Percentiles rank a stretch among this genome's conserved stretches.
These are phyloP conservation scores for Trichosanthes cucumerina DNA, from an alignment of 306 rosid genomes.

Conservation along the genomic window DNA sequence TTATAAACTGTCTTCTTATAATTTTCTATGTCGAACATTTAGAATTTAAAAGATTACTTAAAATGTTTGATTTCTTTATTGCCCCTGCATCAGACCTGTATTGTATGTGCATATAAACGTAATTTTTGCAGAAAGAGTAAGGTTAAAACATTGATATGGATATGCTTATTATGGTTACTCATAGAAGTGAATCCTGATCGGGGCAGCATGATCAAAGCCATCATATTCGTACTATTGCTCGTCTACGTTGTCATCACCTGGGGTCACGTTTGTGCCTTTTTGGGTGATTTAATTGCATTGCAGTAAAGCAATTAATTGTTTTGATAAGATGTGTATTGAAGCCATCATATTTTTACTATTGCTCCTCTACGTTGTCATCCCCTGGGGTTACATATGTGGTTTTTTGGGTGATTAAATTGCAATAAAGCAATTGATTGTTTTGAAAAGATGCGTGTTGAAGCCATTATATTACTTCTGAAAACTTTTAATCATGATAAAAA, in stretches of 20 bases:
- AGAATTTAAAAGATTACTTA: background rate
- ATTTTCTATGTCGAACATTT: background rate
- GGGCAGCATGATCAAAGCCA: conserved; percentile 1
- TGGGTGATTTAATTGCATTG: conserved; percentile 2
- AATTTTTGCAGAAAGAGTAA: conserved; percentile 1
- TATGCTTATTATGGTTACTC: background rate
- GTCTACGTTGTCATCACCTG: conserved; percentile 1
- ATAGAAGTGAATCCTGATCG: background rate
- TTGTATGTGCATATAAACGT: background rate
- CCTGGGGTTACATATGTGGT: background rate
- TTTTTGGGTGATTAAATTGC: conserved; percentile 4
- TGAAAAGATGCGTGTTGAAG: background rate
- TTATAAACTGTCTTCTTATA: background rate
- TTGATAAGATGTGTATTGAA: background rate
- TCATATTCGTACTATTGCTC: conserved; percentile 7
- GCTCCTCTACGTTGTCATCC: conserved; percentile 3
- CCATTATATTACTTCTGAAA: background rate
- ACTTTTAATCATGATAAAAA: background rate
- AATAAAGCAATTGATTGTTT: background rate
- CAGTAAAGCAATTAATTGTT: background rate
- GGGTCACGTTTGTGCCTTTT: background rate
- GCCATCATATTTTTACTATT: conserved; percentile 1
- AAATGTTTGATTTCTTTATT: background rate
- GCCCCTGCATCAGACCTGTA: background rate
- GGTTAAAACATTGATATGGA: background rate